These are phyloP conservation scores for Vararia minispora DNA, from an alignment of 768 basidiomycete species.

Conservation along the genomic window DNA sequence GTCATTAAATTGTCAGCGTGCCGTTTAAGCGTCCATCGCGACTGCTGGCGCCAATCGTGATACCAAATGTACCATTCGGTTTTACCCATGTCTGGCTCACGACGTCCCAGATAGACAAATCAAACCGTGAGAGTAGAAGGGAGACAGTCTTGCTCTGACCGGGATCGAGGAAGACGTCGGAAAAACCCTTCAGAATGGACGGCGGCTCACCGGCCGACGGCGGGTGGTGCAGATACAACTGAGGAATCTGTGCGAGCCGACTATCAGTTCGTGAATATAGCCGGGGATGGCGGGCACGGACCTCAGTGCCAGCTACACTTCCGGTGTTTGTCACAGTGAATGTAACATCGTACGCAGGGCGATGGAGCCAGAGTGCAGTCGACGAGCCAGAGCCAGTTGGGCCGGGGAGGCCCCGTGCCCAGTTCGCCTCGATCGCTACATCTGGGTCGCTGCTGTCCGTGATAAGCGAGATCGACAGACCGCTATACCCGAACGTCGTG, in stretches of 20 bases:
- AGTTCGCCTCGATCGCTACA: too few relatives aligned
- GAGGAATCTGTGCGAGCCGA: background rate
- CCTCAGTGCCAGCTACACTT: slow-evolving; percentile 20
- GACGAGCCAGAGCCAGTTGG: too few relatives aligned
- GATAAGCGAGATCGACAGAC: slow-evolving; percentile 28
- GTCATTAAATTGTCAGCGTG: too few relatives aligned
- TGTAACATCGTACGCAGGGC: slow-evolving; percentile 19
- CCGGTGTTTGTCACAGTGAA: slow-evolving; percentile 29
- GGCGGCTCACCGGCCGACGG: slow-evolving; percentile 21
- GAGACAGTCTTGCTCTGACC: slow-evolving; percentile 36
- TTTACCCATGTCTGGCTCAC: slow-evolving; percentile 43
- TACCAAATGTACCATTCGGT: slow-evolving; percentile 33
- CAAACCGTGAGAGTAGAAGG: slow-evolving; percentile 36
- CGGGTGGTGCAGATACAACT: slow-evolving; percentile 9
- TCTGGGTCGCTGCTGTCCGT: too few relatives aligned
- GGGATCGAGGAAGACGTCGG: slow-evolving; percentile 25
- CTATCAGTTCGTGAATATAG: background rate
- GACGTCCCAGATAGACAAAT: slow-evolving; percentile 46
- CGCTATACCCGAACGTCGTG: slow-evolving; percentile 57
- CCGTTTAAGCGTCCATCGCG: slow-evolving; percentile 6
- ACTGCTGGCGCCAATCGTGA: slow-evolving; percentile 15
- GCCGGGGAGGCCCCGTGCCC: too few relatives aligned
- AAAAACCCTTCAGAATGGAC: slow-evolving; percentile 24
- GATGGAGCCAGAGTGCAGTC: slow-evolving; percentile 18
- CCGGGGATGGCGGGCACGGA: background rate